phyloP scores from a whole-genome alignment of 129 eudicot species.

The Flaveria robusta region DNA sequence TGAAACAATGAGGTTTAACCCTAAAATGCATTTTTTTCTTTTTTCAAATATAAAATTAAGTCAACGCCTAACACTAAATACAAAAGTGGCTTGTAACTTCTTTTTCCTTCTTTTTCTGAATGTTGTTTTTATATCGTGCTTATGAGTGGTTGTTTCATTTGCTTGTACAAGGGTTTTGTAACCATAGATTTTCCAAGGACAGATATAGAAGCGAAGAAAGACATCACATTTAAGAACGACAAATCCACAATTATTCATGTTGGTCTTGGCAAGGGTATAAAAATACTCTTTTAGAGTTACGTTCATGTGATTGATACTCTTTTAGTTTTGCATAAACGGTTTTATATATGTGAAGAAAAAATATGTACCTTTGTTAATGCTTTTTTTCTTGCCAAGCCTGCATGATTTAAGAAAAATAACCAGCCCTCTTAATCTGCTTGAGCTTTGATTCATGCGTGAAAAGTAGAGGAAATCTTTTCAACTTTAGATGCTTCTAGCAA shows the following conservation, averaged over 20 bases:
- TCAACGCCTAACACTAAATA: conserved; percentile 72
- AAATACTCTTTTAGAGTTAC: neutral
- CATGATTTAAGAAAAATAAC: conserved; percentile 26
- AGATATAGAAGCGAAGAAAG: conserved; percentile 72
- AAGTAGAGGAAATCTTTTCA: too few species aligned
- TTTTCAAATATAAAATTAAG: too few species aligned
- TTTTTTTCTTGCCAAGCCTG: conserved; percentile 82
- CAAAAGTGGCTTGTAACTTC: conserved; percentile 48
- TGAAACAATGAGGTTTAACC: too few species aligned
- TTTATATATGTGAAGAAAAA: conserved; percentile 73
- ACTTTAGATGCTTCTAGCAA: too few species aligned
- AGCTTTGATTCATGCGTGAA: too few species aligned
- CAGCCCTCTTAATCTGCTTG: too few species aligned
- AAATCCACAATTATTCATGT: conserved; percentile 83
- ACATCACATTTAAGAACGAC: conserved; percentile 69
- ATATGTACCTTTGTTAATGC: conserved; percentile 83
- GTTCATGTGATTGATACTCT: conserved; percentile 26
- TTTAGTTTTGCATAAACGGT: conserved; percentile 67
- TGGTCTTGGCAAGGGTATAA: conserved; percentile 76
- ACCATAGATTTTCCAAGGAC: conserved; percentile 66
- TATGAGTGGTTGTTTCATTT: neutral
- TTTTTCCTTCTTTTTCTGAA: neutral
- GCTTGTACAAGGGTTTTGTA: conserved; percentile 49
- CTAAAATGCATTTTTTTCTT: too few species aligned
- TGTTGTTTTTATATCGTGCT: conserved; percentile 1